A percentile compares a stretch with the other conserved stretches of the same genome.
Evolutionary conservation across 2,329 filamentous ascomycete genomes (phyloP).

Genomic region (Stemphylium lycopersici): DNA sequence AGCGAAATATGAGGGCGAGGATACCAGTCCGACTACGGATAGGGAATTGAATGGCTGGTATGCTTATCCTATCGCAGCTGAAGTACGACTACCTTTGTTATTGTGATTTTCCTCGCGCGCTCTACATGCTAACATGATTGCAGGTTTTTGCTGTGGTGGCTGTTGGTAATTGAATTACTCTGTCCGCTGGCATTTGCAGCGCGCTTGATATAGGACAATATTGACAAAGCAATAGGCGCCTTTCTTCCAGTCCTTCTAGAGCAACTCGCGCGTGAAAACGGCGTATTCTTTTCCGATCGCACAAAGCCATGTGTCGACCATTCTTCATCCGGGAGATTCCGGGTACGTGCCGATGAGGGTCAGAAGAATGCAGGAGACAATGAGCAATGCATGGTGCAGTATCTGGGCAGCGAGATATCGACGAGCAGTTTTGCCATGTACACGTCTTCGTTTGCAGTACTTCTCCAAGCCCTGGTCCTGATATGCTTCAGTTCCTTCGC

Average conservation of each 20-base stretch:
- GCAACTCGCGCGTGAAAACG: slow-evolving; percentile 86
- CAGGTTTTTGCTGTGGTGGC: slow-evolving; percentile 83
- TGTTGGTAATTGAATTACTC: slow-evolving; percentile 64
- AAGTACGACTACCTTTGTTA: slow-evolving; percentile 54
- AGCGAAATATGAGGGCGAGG: slow-evolving; percentile 37
- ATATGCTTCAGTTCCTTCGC: slow-evolving; percentile 92
- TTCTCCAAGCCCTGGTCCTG: slow-evolving; percentile 84
- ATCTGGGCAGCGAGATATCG: slow-evolving; percentile 81
- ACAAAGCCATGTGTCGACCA: slow-evolving; percentile 72
- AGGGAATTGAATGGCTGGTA: slow-evolving; percentile 90
- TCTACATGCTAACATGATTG: neutral
- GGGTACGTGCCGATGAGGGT: slow-evolving; percentile 17
- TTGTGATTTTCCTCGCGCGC: neutral
- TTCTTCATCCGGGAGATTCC: slow-evolving; percentile 50
- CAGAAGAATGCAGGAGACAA: slow-evolving; percentile 19
- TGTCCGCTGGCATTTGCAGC: neutral
- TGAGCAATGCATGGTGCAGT: slow-evolving; percentile 75
- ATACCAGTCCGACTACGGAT: slow-evolving; percentile 73
- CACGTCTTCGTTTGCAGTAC: slow-evolving; percentile 86
- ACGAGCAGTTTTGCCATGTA: slow-evolving; percentile 96
- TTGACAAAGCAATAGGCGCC: slow-evolving; percentile 64
- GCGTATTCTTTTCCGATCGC: slow-evolving; percentile 78
- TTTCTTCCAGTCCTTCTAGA: slow-evolving; percentile 94
- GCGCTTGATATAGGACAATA: neutral
- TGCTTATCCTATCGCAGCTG: slow-evolving; percentile 86